These are phyloP conservation scores for Thuja plicata DNA, from an alignment of 83 land plant species.

Conservation along the genomic window DNA sequence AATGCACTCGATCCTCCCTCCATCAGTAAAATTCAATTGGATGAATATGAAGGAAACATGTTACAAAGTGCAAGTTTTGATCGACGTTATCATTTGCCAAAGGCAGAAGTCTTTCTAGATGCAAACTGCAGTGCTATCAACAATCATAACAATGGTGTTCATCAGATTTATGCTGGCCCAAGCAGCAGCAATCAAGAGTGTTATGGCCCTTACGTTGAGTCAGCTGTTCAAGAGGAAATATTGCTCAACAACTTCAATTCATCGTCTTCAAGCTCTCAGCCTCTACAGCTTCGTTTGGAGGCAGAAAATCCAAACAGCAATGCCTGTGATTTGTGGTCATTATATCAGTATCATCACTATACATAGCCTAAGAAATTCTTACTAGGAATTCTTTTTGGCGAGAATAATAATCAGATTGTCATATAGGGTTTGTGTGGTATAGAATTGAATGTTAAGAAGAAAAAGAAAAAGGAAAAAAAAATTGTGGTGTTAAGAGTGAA, in stretches of 20 bases:
- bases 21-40: not conserved
- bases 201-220: not conserved
- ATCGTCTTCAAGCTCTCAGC: not conserved
- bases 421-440: not conserved
- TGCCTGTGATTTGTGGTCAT: slow-evolving; percentile 7
- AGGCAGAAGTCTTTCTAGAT: not conserved
- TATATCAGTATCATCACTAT: not conserved
- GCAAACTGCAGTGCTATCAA: not conserved
- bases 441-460: not conserved
- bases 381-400: not conserved
- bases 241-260: not conserved
- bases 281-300: not conserved
- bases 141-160: not conserved
- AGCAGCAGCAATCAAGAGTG: not conserved
- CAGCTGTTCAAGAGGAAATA: not conserved
- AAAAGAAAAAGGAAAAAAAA: too few species aligned
- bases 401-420: not conserved
- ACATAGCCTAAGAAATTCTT: not conserved
- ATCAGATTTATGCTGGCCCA: not conserved
- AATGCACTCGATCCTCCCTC: not conserved
- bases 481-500: not conserved
- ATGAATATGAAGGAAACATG: not conserved
- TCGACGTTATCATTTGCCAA: not conserved
- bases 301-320: not conserved
- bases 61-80: not conserved